phyloP scores from a whole-genome alignment of 176 grass and related monocot species.

The Avena atlantica region DNA sequence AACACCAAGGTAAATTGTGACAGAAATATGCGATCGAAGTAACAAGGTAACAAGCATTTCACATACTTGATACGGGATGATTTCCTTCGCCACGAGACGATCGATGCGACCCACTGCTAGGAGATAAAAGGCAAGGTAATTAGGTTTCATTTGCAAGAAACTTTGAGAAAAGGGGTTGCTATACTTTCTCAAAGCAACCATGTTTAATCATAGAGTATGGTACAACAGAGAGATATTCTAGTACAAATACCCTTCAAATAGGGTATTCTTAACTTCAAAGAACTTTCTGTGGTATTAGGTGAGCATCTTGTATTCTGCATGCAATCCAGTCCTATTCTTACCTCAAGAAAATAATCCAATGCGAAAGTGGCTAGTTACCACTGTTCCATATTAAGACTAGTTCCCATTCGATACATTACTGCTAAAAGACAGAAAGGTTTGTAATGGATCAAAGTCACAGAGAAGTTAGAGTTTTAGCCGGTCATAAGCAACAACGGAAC shows the following conservation, averaged over 20 bases:
- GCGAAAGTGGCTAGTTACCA: neutral
- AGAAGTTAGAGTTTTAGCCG: neutral
- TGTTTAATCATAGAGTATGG: neutral
- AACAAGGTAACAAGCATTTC: neutral
- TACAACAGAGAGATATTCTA: neutral
- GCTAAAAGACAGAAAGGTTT: neutral
- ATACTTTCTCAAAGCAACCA: neutral
- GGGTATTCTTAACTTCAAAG: neutral
- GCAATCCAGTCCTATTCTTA: neutral
- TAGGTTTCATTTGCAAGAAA: neutral
- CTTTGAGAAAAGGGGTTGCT: neutral
- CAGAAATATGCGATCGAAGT: neutral
- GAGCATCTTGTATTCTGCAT: neutral
- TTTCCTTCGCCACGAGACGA: constrained; percentile 69
- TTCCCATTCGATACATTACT: neutral
- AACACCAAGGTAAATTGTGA: neutral
- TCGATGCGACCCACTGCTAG: constrained; percentile 67
- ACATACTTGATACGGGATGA: constrained; percentile 68
- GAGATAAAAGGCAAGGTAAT: constrained; percentile 9
- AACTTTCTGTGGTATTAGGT: neutral
- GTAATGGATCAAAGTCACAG: neutral
- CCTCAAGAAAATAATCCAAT: neutral
- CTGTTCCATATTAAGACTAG: neutral
- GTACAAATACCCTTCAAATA: neutral
- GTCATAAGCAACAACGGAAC: neutral